Evolutionary conservation across 805 yeast genomes (phyloP), one percentile per base, ranked within the genome.

Genomic region (Hanseniaspora singularis): DNA sequence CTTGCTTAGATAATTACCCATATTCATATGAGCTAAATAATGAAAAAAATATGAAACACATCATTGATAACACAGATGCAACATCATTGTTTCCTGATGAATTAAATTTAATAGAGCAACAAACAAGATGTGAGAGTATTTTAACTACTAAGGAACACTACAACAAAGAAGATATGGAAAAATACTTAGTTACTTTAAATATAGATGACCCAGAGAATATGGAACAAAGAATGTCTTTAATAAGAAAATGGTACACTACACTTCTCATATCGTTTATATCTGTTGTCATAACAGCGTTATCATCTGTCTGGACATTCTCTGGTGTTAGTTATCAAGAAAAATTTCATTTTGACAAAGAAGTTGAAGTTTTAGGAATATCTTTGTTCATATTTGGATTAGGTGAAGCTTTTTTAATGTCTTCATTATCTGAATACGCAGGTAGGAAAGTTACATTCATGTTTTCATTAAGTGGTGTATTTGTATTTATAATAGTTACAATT

Each of bases 351-450:
- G 71, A 79, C 1, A 64, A 68, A 46, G 87, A 80, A 50, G 69
- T 77, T 2, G 62, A 69, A 37, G 66, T 79, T 0, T 62, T 79
- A 51, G 72, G 75, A 24, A 78, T 81, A 3, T 72, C 82, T 0
- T 69, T 81, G 30, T 78, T 76, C 66, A 70, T 81, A n/a, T 66
- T 79, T 53, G 84, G 86, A 1, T 69, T 83, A 70, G 85, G 84
- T 0, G 51, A 74, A 18, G 81, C 81, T 11, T 86, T 87, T 1
- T 60, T 81, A 41, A 64, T 78, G 49, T 80, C 84, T 1, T 88
- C 88, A 2, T 55, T 81, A 11, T 73, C 81, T 38, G 89, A 81
- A 56, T 66, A 77, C 50, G 70, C 72, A 51, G 89, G 88, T 2
- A 63, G 88, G 34, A 66, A 69, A 49, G 57, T 69, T 3, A 80